Base-by-base conservation (phyloP, 1,139 yeast species). In the Taiozyma sp. region DNA sequence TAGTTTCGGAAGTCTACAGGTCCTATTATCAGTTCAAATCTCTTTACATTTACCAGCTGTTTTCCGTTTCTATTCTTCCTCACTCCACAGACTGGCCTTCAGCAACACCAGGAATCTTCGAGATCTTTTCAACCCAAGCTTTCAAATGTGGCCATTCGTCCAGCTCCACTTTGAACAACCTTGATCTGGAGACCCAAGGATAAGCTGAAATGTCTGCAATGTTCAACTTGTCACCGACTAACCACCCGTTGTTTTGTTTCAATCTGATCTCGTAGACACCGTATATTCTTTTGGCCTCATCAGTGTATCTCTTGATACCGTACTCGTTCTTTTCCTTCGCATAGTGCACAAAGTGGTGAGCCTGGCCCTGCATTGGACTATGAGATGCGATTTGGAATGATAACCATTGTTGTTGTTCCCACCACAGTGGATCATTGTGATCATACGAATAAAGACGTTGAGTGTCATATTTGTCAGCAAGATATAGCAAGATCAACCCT, bases 291-390 rank as follows among this genome's bases (percentile, higher is more conserved):
- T 71, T 68, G 12, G 79, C 73, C 58, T 82, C 86, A 28, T 70
- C 71, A 10, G 60, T 54, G 61, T 76, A 82, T 50, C 86, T 69
- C 36, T 73, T 67, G 49, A 76, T 73, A 6, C 73, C 85, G 57
- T 77, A 79, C 28, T 72, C 78, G 47, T 76, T 63, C 57, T 76
- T 68, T 44, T 60, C 84, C 1, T 70, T 67, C 3, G 83, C 80
- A 61, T 52, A 74, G 4, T 62, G 43, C 4, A 49, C 54, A 59
- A 80, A 82, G 62, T 76, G 81, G 55, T 70, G 67, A 39, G 76
- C 79, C 58, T 81, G 84, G 8, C 87, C 86, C 57, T 76, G 81
- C 75, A 78, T 78, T 51, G 87, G 86, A 27, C 85, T 83, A 47
- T 79, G 68, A 8, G 84, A 84, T 0, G 83, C 79, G 66, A 79